A percentile compares a stretch with the other conserved stretches of the same genome.
These are phyloP conservation scores for Bocquillonia castaneifolia DNA, from an alignment of 441 rosid genomes.

Conservation along the genomic window DNA sequence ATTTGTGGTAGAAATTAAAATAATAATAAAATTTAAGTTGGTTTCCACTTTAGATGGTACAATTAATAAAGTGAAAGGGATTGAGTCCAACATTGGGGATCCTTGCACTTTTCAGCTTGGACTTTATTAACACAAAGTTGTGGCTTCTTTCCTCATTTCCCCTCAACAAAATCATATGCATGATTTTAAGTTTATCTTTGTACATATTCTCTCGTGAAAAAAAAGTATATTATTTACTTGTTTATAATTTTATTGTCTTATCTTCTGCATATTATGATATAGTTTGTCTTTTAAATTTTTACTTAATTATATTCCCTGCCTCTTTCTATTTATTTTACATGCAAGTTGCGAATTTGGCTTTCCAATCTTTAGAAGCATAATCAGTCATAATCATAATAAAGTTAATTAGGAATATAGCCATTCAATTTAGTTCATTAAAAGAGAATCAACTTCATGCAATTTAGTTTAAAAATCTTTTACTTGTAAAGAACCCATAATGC, in stretches of 20 bases:
- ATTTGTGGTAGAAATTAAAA: too few species aligned
- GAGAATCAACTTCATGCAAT: too few species aligned
- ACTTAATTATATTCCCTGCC: too few species aligned
- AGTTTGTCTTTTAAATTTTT: too few species aligned
- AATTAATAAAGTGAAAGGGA: background rate
- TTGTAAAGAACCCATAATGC: too few species aligned
- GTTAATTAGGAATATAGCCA: background rate
- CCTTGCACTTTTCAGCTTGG: background rate
- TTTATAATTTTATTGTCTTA: background rate
- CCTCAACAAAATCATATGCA: background rate
- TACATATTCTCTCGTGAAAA: background rate
- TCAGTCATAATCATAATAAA: conserved; percentile 3
- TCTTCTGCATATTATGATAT: too few species aligned
- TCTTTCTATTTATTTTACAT: background rate
- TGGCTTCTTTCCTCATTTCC: background rate
- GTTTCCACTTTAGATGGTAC: background rate
- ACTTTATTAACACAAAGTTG: background rate
- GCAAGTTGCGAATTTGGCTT: background rate
- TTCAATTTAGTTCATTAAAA: background rate
- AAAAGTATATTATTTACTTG: background rate
- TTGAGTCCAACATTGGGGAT: background rate
- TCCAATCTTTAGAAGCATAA: background rate
- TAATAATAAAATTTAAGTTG: background rate
- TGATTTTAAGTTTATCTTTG: background rate
- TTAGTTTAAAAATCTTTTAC: too few species aligned